Percentiles rank a stretch among this genome's conserved stretches.
phyloP scores from a whole-genome alignment of 768 basidiomycete species.

The Suillus tomentosus region DNA sequence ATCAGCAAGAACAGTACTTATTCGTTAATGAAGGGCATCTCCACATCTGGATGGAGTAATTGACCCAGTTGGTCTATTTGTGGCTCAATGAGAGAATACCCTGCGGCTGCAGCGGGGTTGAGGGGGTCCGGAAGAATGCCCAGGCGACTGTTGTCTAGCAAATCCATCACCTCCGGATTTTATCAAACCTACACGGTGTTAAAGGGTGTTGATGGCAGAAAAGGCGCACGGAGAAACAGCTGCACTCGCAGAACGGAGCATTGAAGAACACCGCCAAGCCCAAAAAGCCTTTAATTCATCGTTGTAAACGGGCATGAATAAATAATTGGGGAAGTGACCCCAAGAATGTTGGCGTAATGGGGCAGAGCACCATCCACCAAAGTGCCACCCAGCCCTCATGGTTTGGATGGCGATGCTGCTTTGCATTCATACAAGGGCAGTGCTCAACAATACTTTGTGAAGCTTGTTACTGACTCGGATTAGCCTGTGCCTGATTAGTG shows the following conservation, averaged over 20 bases:
- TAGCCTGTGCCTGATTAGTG: background rate
- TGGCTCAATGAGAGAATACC: conserved; percentile 11
- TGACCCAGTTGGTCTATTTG: conserved; percentile 17
- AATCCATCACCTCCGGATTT: conserved; percentile 19
- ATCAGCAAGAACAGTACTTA: conserved; percentile 27
- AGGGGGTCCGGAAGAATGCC: conserved; percentile 26
- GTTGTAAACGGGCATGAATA: conserved; percentile 23
- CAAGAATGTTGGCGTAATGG: background rate
- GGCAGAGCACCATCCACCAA: background rate
- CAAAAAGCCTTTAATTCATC: conserved; percentile 24
- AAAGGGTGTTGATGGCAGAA: conserved; percentile 10
- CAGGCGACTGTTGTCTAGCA: conserved; percentile 23
- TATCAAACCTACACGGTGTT: conserved; percentile 15
- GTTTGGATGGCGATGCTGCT: background rate
- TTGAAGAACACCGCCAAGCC: conserved; percentile 24
- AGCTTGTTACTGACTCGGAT: background rate
- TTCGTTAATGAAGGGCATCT: conserved; percentile 24
- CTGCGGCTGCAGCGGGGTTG: conserved; percentile 20
- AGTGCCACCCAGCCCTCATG: background rate
- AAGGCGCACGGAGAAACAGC: background rate
- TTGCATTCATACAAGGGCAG: background rate
- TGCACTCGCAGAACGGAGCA: conserved; percentile 21
- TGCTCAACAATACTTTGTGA: background rate
- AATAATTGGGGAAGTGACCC: conserved; percentile 13
- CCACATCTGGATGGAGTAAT: conserved; percentile 26